These are phyloP conservation scores for Colletotrichum tanaceti DNA, from an alignment of 2,329 filamentous ascomycete genomes.

Conservation along the genomic window DNA sequence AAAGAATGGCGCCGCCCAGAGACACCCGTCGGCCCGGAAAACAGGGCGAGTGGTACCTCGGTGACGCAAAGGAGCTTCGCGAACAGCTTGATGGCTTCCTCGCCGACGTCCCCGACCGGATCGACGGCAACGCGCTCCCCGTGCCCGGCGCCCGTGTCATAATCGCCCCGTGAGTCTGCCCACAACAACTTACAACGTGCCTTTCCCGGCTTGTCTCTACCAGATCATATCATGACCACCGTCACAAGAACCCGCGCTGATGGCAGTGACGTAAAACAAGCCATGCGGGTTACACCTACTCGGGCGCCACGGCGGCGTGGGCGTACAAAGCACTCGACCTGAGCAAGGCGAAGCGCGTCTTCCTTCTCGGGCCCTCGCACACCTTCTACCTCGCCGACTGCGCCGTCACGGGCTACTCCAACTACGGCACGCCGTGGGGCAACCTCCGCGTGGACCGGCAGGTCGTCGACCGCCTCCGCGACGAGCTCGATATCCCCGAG, in stretches of 20 bases:
- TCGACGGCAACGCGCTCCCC: slow-evolving; percentile 73
- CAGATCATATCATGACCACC: not conserved
- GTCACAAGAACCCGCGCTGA: not conserved
- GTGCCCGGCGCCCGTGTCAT: slow-evolving; percentile 81
- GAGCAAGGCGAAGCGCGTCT: slow-evolving; percentile 84
- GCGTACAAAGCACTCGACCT: slow-evolving; percentile 92
- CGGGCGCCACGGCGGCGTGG: slow-evolving; percentile 91
- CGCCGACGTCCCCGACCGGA: slow-evolving; percentile 72
- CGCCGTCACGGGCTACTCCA: slow-evolving; percentile 77
- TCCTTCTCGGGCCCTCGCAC: slow-evolving; percentile 93
- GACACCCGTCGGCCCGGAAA: slow-evolving; percentile 66
- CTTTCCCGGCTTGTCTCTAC: not conserved
- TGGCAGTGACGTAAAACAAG: slow-evolving; percentile 58
- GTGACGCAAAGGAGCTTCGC: slow-evolving; percentile 68
- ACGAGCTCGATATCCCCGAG: slow-evolving; percentile 60
- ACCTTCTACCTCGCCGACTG: slow-evolving; percentile 83
- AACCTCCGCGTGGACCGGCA: slow-evolving; percentile 72
- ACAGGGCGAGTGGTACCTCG: slow-evolving; percentile 89
- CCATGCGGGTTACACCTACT: slow-evolving; percentile 94
- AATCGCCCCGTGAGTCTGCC: slow-evolving; percentile 42
- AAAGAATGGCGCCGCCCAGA: not conserved
- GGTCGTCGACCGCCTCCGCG: slow-evolving; percentile 56
- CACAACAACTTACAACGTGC: not conserved
- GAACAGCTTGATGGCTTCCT: slow-evolving; percentile 80
- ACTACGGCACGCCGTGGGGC: slow-evolving; percentile 81